Conservation (phyloP, 371 early-diverging fungal genomes). For the Mortierella sp. region DNA sequence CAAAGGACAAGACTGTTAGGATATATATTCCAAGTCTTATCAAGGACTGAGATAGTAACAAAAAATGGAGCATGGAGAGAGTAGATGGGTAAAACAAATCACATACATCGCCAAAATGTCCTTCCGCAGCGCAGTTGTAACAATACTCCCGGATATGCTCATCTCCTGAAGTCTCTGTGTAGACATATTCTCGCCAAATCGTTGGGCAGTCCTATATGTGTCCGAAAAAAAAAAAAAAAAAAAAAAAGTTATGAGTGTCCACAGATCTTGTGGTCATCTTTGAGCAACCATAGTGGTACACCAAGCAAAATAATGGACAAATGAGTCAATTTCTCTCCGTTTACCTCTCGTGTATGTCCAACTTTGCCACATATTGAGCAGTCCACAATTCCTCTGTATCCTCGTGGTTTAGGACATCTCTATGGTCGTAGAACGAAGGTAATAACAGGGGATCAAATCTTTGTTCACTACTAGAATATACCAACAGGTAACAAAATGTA, state of each 20-base stretch:
- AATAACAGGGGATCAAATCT: no score
- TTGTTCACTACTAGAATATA: neutral
- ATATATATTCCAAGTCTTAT: neutral
- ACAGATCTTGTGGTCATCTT: neutral
- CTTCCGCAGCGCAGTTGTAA: slow-evolving; percentile 38
- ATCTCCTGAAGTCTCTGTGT: neutral
- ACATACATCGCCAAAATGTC: slow-evolving; percentile 48
- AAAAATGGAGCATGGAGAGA: no score
- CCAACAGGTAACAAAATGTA: neutral
- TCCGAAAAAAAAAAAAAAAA: neutral
- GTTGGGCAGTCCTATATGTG: slow-evolving; percentile 33
- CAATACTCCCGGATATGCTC: slow-evolving; percentile 7
- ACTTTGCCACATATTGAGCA: slow-evolving; percentile 22
- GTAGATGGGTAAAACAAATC: neutral
- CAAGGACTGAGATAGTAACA: no score
- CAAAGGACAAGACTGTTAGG: no score
- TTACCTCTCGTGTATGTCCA: slow-evolving; percentile 33
- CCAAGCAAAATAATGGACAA: neutral
- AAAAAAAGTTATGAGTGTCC: neutral
- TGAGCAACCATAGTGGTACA: neutral
- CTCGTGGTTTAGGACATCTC: slow-evolving; percentile 27
- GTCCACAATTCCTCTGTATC: neutral
- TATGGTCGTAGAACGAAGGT: neutral
- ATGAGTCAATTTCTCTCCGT: no score
- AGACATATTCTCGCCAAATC: slow-evolving; percentile 41